Evolutionary conservation across 768 basidiomycete genomes (phyloP).

Genomic region (Lentinula aciculospora): DNA sequence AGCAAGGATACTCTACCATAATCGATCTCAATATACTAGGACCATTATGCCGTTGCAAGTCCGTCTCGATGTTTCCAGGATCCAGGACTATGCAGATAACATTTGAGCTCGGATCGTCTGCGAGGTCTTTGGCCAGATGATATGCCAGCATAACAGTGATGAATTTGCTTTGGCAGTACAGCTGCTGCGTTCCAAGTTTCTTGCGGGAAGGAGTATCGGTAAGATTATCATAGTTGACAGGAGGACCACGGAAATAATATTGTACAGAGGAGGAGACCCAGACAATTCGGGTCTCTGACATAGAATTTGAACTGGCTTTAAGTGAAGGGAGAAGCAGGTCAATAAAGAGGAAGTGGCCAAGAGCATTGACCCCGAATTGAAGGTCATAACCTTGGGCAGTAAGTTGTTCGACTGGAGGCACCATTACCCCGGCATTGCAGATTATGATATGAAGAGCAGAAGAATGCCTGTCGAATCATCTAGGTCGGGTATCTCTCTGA

Average conservation of each 20-base stretch:
- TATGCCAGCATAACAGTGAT: neutral
- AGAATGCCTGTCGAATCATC: neutral
- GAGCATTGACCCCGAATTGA: neutral
- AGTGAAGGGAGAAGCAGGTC: neutral
- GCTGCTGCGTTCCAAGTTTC: neutral
- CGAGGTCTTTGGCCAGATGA: neutral
- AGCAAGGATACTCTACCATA: neutral
- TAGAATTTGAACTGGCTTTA: neutral
- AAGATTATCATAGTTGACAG: neutral
- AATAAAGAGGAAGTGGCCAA: neutral
- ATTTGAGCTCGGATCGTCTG: neutral
- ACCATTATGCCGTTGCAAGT: neutral
- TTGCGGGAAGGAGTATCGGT: neutral
- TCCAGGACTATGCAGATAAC: neutral
- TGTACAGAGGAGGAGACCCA: neutral
- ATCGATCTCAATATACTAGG: neutral
- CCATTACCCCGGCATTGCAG: neutral
- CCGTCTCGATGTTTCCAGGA: constrained; percentile 1
- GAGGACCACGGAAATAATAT: neutral
- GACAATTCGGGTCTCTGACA: neutral
- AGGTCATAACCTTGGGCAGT: neutral
- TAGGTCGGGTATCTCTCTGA: neutral
- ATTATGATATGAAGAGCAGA: neutral
- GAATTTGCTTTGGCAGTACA: neutral
- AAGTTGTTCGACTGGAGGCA: neutral